Evolutionary conservation across 495 filamentous ascomycete genomes (phyloP), one percentile per base, ranked within the genome.

Genomic region (Daldinia decipiens): DNA sequence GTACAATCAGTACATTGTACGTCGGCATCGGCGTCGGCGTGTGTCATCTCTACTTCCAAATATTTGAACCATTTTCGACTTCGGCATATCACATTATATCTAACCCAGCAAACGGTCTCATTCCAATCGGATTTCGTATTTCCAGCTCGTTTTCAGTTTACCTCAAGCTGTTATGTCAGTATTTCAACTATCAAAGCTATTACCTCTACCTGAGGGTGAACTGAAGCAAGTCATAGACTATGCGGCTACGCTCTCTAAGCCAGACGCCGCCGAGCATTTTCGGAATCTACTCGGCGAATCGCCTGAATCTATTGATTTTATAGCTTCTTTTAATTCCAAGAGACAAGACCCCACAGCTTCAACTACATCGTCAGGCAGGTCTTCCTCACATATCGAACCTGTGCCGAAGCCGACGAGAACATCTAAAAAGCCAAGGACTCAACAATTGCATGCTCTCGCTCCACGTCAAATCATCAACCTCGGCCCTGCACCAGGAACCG

Each of bases 201-300:
- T 99, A 2, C 92, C 93, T 5, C 82, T 99, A 11, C 93, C 97
- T 59, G 88, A 95, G 45, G 89, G 91, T 3, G 93, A 93, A 47
- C 82, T 98, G 29, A 86, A 87, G 65, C 91, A 98, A 75, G 86
- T 97, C 43, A 80, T 97, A 57, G 88, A 92, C 4, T 96, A 97
- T 77, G 88, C 93, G 3, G 82, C 88, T 21, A 89, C 87, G 1
- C 76, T 85, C 12, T 88, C 93, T 31, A 93, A 90, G 73, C 82
- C 88, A 39, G 89, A 89, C 64, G 92, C 92, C 17, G 91, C 89
- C 27, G 89, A 93, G 21, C 91, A 98, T 77, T 90, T 99, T 66
- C 92, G 90, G 78, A 92, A 93, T 77, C 83, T 98, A 32, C 87
- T 99, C 2, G 95, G 94, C 51, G 93, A 97, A 76, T 93, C 93